Evolutionary conservation across 768 basidiomycete genomes (phyloP), one percentile per base, ranked within the genome.

Genomic region (Tylopilus vinaceipallidus): DNA sequence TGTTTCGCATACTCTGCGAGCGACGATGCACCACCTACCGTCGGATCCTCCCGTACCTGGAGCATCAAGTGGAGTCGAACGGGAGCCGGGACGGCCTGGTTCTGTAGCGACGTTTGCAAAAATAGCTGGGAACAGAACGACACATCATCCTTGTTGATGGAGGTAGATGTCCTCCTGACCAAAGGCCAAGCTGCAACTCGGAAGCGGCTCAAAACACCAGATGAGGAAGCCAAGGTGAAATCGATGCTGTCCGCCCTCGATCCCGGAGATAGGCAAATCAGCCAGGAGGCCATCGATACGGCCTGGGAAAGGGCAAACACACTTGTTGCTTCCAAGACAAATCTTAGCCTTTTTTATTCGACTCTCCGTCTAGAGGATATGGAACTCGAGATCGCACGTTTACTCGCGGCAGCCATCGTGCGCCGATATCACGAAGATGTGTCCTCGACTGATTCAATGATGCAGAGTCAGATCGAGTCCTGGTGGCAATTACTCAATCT

Each of bases 331-430:
- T 69, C 61, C 27, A 60, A 50, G 17, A 36, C 57, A 7, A 50
- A 62, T 43, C 56, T 63, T 52, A 19, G 59, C 53, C 52, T 52
- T 45, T 69, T 40, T 49, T 58, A 45, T 42, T 57, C 58, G 48
- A 57, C 64, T 50, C 70, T 49, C 52, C 58, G 56, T 43, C 63
- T 83, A 38, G 71, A 73, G 30, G 80, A 82, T 38, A 69, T 78
- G 57, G 82, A 84, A 61, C 62, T 82, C 17, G 82, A 84, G 55
- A 79, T 73, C n/a, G 78, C 75, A 42, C 76, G 78, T 35, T 83
- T 75, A 58, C 66, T 82, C n/a, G 66, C 77, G 16, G 76, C 75
- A 27, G 81, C 74, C 1, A 67, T 83, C 20, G 63, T 83, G 24
- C 69, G 69, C 42, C 73, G 75, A 55, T 71, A 74, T 55, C 46